These are phyloP conservation scores for Mycena sp. DNA, from an alignment of 1,284 basidiomycete species.

Conservation along the genomic window DNA sequence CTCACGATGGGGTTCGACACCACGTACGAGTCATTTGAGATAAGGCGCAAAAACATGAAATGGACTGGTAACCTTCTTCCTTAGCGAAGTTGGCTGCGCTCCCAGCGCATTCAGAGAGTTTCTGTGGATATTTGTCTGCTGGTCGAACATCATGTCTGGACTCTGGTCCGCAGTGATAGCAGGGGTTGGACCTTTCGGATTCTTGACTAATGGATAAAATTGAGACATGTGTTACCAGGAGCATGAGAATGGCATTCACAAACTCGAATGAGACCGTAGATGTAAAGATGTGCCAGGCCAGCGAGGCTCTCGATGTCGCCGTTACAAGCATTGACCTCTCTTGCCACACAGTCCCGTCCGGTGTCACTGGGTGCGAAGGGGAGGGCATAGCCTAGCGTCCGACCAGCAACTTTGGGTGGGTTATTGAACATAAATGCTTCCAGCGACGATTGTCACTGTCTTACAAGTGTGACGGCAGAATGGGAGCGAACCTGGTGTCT, in stretches of 20 bases:
- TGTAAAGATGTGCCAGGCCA: conserved; percentile 9
- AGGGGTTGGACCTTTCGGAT: not conserved
- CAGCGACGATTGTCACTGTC: not conserved
- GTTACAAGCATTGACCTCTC: conserved; percentile 2
- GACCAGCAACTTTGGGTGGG: conserved; percentile 1
- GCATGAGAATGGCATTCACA: not conserved
- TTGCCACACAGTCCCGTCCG: conserved; percentile 8
- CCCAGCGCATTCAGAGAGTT: not conserved
- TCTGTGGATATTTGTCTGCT: not conserved
- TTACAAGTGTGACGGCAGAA: not conserved
- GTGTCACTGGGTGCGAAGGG: not conserved
- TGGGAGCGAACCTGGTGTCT: not conserved
- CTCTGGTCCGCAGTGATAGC: not conserved
- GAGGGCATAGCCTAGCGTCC: conserved; percentile 5
- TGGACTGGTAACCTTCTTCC: not conserved
- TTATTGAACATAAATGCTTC: not conserved
- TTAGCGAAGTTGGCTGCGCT: conserved; percentile 1
- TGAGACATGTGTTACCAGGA: not conserved
- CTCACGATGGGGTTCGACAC: no score
- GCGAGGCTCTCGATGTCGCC: not conserved
- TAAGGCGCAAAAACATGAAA: conserved; percentile 2
- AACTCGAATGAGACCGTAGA: conserved; percentile 4
- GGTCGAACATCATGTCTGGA: not conserved
- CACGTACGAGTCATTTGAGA: not conserved
- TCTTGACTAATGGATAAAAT: not conserved